These are phyloP conservation scores for Globisporangium viniferum DNA, from an alignment of 352 stramenopile genomes.

Conservation along the genomic window DNA sequence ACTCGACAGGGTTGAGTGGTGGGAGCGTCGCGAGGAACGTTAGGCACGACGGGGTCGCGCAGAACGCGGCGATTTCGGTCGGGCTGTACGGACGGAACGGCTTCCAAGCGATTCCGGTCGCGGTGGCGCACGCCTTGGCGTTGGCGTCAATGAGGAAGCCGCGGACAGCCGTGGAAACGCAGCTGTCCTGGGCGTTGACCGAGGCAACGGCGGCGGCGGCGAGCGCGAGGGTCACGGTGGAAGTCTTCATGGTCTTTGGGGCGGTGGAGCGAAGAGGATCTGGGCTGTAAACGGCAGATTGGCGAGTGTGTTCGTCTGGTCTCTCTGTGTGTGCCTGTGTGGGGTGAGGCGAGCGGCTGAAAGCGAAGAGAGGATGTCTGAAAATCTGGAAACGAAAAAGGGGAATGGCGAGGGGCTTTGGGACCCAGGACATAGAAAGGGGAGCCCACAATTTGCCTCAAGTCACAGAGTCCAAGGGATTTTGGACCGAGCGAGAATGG, in stretches of 20 bases:
- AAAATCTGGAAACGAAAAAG: not conserved
- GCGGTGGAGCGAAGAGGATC: not conserved
- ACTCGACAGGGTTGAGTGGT: constrained; percentile 7
- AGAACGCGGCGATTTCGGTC: constrained; percentile 8
- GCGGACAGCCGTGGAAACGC: not conserved
- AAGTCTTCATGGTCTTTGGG: not conserved
- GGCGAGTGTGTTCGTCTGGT: not conserved
- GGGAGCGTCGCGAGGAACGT: constrained; percentile 8
- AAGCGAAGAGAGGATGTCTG: not conserved
- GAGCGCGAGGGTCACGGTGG: not conserved
- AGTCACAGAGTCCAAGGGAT: not conserved
- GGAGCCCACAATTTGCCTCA: not conserved
- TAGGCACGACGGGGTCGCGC: not conserved
- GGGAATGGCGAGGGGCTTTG: not conserved
- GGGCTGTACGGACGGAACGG: constrained; percentile 4
- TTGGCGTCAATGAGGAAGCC: not conserved
- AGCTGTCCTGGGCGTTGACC: not conserved
- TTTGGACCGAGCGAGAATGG: not conserved
- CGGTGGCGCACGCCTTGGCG: not conserved
- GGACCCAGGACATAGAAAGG: not conserved
- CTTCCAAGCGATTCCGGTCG: not conserved
- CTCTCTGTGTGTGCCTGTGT: not conserved
- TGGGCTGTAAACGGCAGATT: not conserved
- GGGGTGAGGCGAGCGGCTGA: not conserved
- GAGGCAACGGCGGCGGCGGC: not conserved